Base-by-base conservation (phyloP, 768 basidiomycete species). In the Trametes sanguinea region DNA sequence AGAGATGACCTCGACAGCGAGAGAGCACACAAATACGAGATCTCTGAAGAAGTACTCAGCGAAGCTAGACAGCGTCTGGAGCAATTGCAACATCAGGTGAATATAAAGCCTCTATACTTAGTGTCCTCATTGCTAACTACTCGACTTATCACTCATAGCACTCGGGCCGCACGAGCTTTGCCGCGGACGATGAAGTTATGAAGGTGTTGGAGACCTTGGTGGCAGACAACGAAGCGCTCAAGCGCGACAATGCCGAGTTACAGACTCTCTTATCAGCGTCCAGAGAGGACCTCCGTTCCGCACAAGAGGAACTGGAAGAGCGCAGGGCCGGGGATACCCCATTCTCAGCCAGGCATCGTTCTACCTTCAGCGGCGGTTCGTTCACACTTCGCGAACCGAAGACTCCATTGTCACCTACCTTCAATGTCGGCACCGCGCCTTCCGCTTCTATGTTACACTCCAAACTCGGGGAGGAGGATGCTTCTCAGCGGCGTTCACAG, bases 151-250 rank as follows among this genome's bases (percentile, higher is more conserved):
- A 9, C 56, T 56, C 33, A 57, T 59, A 80, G 80, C 74, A 83
- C 73, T 61, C 78, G 17, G 74, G 77, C 29, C 69, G 75, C 52
- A 73, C 80, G 37, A 29, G 63, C 22, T 57, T 67, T 17, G 65
- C 68, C 10, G 85, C 85, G 51, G 80, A 87, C 55, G 73, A 81
- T 14, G 89, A 90, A 67, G 75, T 92, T 16, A 85, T 81, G 37
- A 77, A 80, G 56, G 85, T 94, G 11, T 76, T 97, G 13, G 92
- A 94, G 71, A 85, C 88, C n/a, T 79, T 96, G 33, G 93, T 95
- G 7, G 84, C 86, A 37, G 91, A 92, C 68, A 96, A 94, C 67
- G 91, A 95, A 66, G 80, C 80, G 29, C 76, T 95, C 54, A 92
- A 91, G 73, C 85, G 84, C 17, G 92, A 94, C 68, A 93, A 91